Evolutionary conservation across 2,329 filamentous ascomycete genomes (phyloP), one percentile per base, ranked within the genome.

Genomic region (Talaromyces funiculosus): DNA sequence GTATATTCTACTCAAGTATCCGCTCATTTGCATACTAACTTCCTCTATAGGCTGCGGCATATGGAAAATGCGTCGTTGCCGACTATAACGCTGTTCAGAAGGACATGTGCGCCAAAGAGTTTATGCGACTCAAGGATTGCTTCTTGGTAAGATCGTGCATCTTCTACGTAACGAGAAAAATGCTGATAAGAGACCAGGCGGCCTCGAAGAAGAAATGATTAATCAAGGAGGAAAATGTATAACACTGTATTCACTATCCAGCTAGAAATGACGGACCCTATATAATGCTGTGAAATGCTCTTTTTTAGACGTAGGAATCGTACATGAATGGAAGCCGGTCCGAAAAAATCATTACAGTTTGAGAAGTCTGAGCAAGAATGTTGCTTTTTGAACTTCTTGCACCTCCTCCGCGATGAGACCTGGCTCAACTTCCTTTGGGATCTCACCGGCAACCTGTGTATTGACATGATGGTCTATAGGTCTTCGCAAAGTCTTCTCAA

Each of bases 11-110:
- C 33, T 16, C 18, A 26, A 20, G 2, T 31, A 10, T 26, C 47
- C 20, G 22, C n/a, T n/a, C n/a, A 31, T 42, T 22, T 33, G 16
- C 22, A 4, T 24, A 45, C 38, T 26, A 29, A 62, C 42, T n/a
- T 57, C 38, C 43, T 33, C 43, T 59, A 60, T 64, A 97, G 93
- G 89, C 90, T 57, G 82, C 90, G 2, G 80, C 84, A 12, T 99
- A 97, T 71, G 94, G 93, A 66, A 92, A 92, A 80, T 99, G 94
- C 73, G 87, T 99, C 65, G 84, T 93, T 55, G 85, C 86, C 40
- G 93, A 97, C 71, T 97, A 96, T 77, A 93, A 93, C 71, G 85
- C 91, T 3, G 85, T 96, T 3, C 84, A 92, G 67, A 96, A 96
- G 72, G 90, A 97, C 71, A 94, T 94, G 80, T 99, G 94, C 71